Evolutionary conservation across 257 asterid species (phyloP), one percentile per base, ranked within the genome.

Genomic region (Ilex aquifolium): DNA sequence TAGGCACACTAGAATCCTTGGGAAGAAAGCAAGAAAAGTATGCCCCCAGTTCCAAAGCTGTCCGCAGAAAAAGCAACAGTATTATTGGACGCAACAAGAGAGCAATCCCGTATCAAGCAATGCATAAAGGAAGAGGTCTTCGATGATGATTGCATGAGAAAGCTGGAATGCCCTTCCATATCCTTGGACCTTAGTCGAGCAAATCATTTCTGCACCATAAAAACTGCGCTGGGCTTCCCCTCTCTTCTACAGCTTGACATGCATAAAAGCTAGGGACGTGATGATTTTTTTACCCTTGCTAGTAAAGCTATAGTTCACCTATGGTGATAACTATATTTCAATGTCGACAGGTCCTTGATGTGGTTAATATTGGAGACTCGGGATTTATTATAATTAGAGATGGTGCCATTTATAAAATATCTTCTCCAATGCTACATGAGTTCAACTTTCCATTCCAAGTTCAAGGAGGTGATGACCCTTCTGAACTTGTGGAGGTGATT

Each of bases 301-400:
- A 10, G 52, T 11, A 10, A 36, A 46, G 57, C 46, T 8, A 10
- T 6, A 12, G 16, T 10, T 57, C 13, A 6, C 64, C n/a, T 60
- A 40, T 57, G 51, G 54, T 55, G 48, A 59, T 10, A 40, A 27
- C 52, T 46, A 54, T 12, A 29, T 31, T 9, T 44, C 39, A 13
- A 17, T 70, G 49, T 61, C 56, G 59, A 40, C 83, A 91, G 95
- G 91, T 76, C 68, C 85, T 92, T 72, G 81, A 75, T 7, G 88
- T 82, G 65, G 97, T 80, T 40, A 89, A 85, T 76, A 68, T 92
- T 68, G 99, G 99, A 61, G 91, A 89, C 81, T 82, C 97, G 7
- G 95, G 95, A 57, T 87, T 89, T 71, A 66, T 89, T 30, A 31
- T 87, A 61, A 69, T 89, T 67, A 83, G 94, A 53, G 69, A 89